Percentiles rank a stretch among this genome's conserved stretches.
Conservation (phyloP, 306 rosid genomes). For the Herpetospermum pedunculosum region DNA sequence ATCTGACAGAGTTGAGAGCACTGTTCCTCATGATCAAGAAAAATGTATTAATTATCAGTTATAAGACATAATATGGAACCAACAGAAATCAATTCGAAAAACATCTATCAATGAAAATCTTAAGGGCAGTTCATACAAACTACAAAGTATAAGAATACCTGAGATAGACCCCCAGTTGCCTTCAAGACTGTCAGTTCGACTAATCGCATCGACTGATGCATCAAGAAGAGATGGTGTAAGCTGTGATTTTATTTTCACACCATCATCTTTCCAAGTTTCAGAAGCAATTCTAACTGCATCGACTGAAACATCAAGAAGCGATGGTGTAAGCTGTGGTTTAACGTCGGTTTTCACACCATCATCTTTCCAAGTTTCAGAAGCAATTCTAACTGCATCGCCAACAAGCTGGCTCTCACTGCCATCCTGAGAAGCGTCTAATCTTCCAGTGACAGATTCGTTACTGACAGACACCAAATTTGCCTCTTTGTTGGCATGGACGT, state of each 20-base stretch:
- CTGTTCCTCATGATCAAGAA: slow-evolving; percentile 31
- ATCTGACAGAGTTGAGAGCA: slow-evolving; percentile 62
- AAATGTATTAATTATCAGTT: slow-evolving; percentile 7
- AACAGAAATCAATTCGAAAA: background rate
- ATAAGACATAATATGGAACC: background rate
- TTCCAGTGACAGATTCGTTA: slow-evolving; percentile 23
- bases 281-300: slow-evolving; percentile 25
- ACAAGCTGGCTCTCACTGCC: slow-evolving; percentile 14
- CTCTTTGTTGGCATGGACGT: slow-evolving; percentile 15
- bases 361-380: slow-evolving; percentile 28
- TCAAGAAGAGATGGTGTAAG: slow-evolving; percentile 30
- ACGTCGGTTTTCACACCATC: slow-evolving; percentile 18
- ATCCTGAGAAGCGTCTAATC: slow-evolving; percentile 19
- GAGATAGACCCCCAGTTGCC: slow-evolving; percentile 87
- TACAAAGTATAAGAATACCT: slow-evolving; percentile 33
- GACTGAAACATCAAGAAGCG: too few relatives aligned
- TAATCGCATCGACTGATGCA: slow-evolving; percentile 42
- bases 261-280: slow-evolving; percentile 28
- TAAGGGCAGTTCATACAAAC: background rate
- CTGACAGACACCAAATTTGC: slow-evolving; percentile 15
- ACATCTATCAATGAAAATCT: background rate
- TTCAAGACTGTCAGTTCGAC: slow-evolving; percentile 69
- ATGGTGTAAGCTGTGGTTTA: slow-evolving; percentile 21
- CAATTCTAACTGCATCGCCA: slow-evolving; percentile 23
- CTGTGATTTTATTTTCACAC: slow-evolving; percentile 19